These are phyloP conservation scores for Gomphus bonarii DNA, from an alignment of 1,284 basidiomycete genomes.

Conservation along the genomic window DNA sequence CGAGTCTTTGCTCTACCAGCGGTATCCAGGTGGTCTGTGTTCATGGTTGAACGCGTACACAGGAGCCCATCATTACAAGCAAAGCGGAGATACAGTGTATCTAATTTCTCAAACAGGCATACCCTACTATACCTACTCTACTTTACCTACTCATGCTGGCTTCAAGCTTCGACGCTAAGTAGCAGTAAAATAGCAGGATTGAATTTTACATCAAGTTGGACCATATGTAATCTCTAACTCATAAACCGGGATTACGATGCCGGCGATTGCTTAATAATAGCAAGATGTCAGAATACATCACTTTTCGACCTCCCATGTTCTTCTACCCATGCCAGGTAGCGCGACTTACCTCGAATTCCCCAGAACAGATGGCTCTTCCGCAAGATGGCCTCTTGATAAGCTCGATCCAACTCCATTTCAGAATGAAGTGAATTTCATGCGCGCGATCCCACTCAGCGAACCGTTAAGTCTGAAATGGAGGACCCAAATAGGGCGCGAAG, in stretches of 20 bases:
- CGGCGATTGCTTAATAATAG: no score
- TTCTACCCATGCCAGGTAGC: conserved; percentile 21
- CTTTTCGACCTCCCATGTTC: neutral
- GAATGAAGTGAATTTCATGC: conserved; percentile 63
- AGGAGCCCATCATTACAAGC: neutral
- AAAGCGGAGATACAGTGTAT: neutral
- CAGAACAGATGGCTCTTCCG: conserved; percentile 45
- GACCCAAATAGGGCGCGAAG: conserved; percentile 37
- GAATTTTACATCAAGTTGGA: no score
- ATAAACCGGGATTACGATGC: no score
- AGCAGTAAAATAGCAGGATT: no score
- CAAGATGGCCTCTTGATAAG: conserved; percentile 47
- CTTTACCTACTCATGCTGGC: no score
- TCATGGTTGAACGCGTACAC: neutral
- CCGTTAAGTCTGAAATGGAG: conserved; percentile 51
- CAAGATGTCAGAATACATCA: no score
- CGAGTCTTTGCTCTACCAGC: conserved; percentile 10
- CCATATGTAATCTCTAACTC: no score
- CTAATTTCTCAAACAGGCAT: no score
- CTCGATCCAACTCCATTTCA: conserved; percentile 34
- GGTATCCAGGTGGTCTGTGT: conserved; percentile 2
- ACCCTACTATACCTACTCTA: no score
- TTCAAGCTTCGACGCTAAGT: no score
- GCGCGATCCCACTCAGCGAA: conserved; percentile 39
- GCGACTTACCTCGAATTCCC: conserved; percentile 47